A percentile compares a stretch with the other conserved stretches of the same genome.
phyloP scores from a whole-genome alignment of 805 yeast genomes.

The Wickerhamomyces kurtzmanii region DNA sequence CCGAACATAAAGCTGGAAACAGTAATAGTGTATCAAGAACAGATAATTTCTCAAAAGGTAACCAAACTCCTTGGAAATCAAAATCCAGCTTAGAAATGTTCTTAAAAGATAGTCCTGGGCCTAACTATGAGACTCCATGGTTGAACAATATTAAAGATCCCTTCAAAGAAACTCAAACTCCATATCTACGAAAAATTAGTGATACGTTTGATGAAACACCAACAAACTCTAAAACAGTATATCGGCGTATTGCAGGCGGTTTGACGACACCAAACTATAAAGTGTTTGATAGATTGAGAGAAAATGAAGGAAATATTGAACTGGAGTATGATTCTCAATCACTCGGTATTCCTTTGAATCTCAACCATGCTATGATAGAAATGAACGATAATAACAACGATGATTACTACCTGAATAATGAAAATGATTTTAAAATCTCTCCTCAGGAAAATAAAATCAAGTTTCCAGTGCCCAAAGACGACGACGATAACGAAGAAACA shows the following conservation, averaged over 20 bases:
- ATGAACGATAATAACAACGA: no score
- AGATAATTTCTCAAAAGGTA: slow-evolving; percentile 2
- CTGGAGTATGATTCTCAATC: slow-evolving; percentile 11
- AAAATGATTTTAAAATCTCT: no score
- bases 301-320: slow-evolving; percentile 10
- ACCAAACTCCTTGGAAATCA: slow-evolving; percentile 15
- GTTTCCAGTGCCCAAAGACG: no score
- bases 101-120: slow-evolving; percentile 7
- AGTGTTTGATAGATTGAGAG: slow-evolving; percentile 11
- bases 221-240: no score
- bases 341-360: no score
- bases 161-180: slow-evolving; percentile 22
- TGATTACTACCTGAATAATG: no score
- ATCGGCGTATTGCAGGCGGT: no score
- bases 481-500: no score
- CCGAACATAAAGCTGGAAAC: slow-evolving; percentile 4
- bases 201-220: slow-evolving; percentile 10
- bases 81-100: slow-evolving; percentile 3
- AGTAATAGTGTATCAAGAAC: slow-evolving; percentile 8
- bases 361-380: no score
- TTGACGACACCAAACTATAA: slow-evolving; percentile 9
- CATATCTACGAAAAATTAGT: slow-evolving; percentile 4
- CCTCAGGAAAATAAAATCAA: no score
- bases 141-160: slow-evolving; percentile 25
- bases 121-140: slow-evolving; percentile 13